Percentiles rank a stretch among this genome's conserved stretches.
Evolutionary conservation across 2,329 filamentous ascomycete genomes (phyloP).

Genomic region (Leptographium procerum): DNA sequence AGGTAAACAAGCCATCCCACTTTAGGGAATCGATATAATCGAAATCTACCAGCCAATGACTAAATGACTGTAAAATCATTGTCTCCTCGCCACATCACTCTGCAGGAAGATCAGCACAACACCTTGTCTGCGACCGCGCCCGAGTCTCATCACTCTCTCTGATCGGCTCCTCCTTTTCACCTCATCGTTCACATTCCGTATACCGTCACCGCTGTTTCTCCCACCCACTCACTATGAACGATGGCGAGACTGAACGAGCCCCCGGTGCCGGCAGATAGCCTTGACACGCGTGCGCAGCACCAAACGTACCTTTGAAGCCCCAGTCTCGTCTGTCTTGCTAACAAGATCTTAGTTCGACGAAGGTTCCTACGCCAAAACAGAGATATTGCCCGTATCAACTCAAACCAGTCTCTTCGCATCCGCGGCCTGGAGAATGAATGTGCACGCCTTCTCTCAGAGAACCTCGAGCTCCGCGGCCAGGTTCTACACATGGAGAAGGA

Average conservation of each 20-base stretch:
- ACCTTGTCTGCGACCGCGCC: neutral
- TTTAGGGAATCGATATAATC: constrained; percentile 4
- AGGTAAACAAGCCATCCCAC: constrained; percentile 10
- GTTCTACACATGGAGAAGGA: constrained; percentile 59
- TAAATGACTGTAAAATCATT: neutral
- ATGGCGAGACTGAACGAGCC: constrained; percentile 79
- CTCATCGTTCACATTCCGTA: neutral
- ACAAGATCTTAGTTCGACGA: constrained; percentile 50
- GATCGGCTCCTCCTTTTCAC: neutral
- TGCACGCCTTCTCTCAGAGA: constrained; percentile 65
- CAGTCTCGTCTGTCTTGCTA: neutral
- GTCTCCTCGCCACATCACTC: neutral
- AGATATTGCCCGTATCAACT: constrained; percentile 71
- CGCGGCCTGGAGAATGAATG: constrained; percentile 66
- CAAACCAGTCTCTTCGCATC: constrained; percentile 65
- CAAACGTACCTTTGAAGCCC: neutral
- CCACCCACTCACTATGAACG: constrained; percentile 23
- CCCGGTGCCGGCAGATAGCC: constrained; percentile 52
- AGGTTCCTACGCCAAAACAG: constrained; percentile 75
- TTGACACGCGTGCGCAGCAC: constrained; percentile 55
- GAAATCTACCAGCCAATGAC: neutral
- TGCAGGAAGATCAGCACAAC: constrained; percentile 1
- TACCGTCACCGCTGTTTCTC: constrained; percentile 2
- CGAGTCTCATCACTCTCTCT: neutral
- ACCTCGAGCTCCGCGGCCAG: constrained; percentile 59